Evolutionary conservation across 768 basidiomycete species (phyloP).

Genomic region (Bullera alba): DNA sequence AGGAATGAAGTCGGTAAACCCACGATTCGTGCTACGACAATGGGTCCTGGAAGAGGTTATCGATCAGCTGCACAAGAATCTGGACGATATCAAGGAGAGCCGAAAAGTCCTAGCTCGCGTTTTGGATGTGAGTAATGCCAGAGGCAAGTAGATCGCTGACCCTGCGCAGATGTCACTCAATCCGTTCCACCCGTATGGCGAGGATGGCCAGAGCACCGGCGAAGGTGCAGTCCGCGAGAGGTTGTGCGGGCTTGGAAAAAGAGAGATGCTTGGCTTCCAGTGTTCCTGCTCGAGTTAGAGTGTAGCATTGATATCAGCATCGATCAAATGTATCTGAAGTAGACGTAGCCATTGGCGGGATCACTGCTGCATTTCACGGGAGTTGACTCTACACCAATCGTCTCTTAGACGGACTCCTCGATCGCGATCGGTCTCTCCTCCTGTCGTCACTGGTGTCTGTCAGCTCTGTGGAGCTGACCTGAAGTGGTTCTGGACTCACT

Average conservation of each 20-base stretch:
- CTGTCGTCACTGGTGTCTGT: not conserved
- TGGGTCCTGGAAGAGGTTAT: slow-evolving; percentile 96
- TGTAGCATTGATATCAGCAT: not conserved
- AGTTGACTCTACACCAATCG: not conserved
- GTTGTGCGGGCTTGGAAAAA: slow-evolving; percentile 68
- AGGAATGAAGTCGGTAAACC: slow-evolving; percentile 60
- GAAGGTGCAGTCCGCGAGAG: slow-evolving; percentile 53
- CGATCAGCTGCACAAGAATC: slow-evolving; percentile 54
- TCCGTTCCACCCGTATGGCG: slow-evolving; percentile 74
- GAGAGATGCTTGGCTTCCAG: slow-evolving; percentile 72
- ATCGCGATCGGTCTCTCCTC: not conserved
- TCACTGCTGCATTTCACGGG: not conserved
- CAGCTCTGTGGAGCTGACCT: not conserved
- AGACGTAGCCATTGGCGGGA: too few species aligned
- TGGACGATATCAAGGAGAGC: slow-evolving; percentile 55
- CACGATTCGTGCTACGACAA: slow-evolving; percentile 85
- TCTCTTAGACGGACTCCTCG: slow-evolving; percentile 1
- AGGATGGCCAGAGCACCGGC: slow-evolving; percentile 48
- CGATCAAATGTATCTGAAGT: not conserved
- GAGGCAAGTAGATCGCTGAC: slow-evolving; percentile 1
- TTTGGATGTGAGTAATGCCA: slow-evolving; percentile 57
- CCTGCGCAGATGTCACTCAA: slow-evolving; percentile 67
- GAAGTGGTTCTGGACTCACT: not conserved
- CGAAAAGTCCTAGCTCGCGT: slow-evolving; percentile 70
- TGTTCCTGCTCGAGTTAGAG: slow-evolving; percentile 71